Evolutionary conservation across 163 green algal genomes (phyloP).

Genomic region (Chlamydomonas reinhardtii): DNA sequence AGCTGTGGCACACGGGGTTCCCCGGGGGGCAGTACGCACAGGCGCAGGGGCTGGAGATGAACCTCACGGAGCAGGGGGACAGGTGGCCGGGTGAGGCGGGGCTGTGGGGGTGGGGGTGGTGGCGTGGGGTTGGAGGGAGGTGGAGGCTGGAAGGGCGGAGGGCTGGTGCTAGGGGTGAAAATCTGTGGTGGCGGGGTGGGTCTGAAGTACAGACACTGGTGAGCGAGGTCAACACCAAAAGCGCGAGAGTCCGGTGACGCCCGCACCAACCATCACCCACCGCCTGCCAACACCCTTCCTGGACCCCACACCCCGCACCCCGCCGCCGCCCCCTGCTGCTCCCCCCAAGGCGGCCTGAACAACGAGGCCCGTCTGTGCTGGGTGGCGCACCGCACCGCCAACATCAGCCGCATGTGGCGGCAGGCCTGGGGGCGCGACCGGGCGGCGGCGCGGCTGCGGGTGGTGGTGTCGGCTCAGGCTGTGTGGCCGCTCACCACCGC

Average conservation of each 20-base stretch:
- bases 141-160: too few relatives aligned
- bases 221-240: too few relatives aligned
- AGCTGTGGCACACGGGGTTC: slow-evolving; percentile 59
- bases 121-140: not conserved
- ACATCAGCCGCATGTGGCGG: slow-evolving; percentile 25
- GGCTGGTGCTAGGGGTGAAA: too few relatives aligned
- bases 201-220: too few relatives aligned
- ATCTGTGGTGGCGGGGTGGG: too few relatives aligned
- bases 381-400: slow-evolving; percentile 27
- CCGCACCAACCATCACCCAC: too few relatives aligned
- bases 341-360: slow-evolving; percentile 15
- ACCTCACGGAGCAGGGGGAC: slow-evolving; percentile 28
- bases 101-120: not conserved
- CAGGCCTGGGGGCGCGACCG: too few relatives aligned
- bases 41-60: slow-evolving; percentile 25
- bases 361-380: slow-evolving; percentile 53
- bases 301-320: too few relatives aligned
- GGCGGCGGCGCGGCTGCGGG: not conserved
- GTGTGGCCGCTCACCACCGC: slow-evolving; percentile 39
- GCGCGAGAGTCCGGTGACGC: too few relatives aligned
- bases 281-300: too few relatives aligned
- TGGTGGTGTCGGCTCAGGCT: slow-evolving; percentile 44
- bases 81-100: slow-evolving; percentile 46
- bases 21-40: slow-evolving; percentile 51
- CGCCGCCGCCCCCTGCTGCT: too few relatives aligned